Evolutionary conservation across 2,329 filamentous ascomycete genomes (phyloP).

Genomic region (Cytospora paraplurivora): DNA sequence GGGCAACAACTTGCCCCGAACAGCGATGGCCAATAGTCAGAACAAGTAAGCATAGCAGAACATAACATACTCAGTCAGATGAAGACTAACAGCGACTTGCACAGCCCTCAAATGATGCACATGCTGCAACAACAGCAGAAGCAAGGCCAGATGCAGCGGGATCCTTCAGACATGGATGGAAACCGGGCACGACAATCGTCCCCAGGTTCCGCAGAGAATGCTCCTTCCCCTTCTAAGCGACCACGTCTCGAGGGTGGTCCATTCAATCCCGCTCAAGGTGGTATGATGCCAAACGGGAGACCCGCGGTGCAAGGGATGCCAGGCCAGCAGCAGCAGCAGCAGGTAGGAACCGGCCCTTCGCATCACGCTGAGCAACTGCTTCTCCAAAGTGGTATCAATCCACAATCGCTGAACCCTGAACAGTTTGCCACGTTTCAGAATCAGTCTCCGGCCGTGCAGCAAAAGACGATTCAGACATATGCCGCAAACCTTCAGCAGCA

Average conservation of each 20-base stretch:
- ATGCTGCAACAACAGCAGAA: conserved; percentile 73
- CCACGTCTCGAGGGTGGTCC: conserved; percentile 72
- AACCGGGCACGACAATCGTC: conserved; percentile 80
- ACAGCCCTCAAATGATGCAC: conserved; percentile 68
- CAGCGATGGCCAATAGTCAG: conserved; percentile 77
- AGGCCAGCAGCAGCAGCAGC: conserved; percentile 62
- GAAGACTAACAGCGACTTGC: conserved; percentile 16
- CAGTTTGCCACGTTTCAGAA: conserved; percentile 70
- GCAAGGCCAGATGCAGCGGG: conserved; percentile 75
- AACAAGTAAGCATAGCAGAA: conserved; percentile 58
- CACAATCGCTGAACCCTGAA: conserved; percentile 69
- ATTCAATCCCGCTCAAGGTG: conserved; percentile 71
- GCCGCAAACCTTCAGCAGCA: conserved; percentile 81
- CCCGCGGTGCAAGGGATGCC: conserved; percentile 70
- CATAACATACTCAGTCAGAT: too few relatives aligned
- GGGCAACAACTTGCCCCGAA: conserved; percentile 67
- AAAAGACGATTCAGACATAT: conserved; percentile 87
- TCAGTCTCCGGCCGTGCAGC: conserved; percentile 63
- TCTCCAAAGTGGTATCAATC: conserved; percentile 72
- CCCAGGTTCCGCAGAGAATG: conserved; percentile 81
- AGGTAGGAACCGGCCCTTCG: conserved; percentile 56
- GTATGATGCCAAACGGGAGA: conserved; percentile 74
- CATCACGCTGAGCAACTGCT: conserved; percentile 59
- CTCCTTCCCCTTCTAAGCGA: conserved; percentile 89
- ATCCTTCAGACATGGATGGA: conserved; percentile 84